Percentiles rank a stretch among this genome's conserved stretches.
Evolutionary conservation across 441 rosid species (phyloP).

Genomic region (Gossypium schwendimanii): DNA sequence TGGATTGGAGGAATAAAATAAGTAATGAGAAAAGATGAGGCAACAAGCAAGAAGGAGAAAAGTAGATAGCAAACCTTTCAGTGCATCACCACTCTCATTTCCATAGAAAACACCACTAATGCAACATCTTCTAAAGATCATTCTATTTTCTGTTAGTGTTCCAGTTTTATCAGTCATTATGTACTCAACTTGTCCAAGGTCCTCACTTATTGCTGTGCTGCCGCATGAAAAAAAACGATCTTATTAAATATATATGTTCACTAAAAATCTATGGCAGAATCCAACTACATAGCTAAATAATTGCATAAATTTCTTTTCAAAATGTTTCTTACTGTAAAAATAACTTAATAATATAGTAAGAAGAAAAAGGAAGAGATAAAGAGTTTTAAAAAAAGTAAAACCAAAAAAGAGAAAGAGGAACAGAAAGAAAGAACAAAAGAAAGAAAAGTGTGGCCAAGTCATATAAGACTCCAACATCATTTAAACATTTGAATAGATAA

Average conservation of each 20-base stretch:
- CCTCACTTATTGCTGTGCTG: constrained; percentile 99
- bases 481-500: background rate
- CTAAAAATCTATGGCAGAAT: background rate
- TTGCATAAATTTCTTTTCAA: background rate
- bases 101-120: constrained; percentile 79
- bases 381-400: background rate
- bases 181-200: constrained; percentile 99
- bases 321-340: background rate
- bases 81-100: constrained; percentile 84
- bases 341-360: background rate
- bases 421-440: background rate
- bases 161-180: constrained; percentile 99
- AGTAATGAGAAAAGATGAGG: constrained; percentile 8
- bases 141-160: constrained; percentile 91
- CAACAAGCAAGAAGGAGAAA: background rate
- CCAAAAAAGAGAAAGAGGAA: background rate
- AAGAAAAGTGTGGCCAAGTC: background rate
- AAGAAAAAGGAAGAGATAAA: background rate
- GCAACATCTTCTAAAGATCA: constrained; percentile 97
- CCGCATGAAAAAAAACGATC: constrained; percentile 41
- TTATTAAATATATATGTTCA: constrained; percentile 14
- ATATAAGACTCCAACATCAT: background rate
- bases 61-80: constrained; percentile 57
- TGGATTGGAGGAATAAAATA: background rate
- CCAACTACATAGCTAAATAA: background rate